These are phyloP conservation scores for Dictyostelium brefeldianum DNA, from an alignment of 78 protist species.

Conservation along the genomic window DNA sequence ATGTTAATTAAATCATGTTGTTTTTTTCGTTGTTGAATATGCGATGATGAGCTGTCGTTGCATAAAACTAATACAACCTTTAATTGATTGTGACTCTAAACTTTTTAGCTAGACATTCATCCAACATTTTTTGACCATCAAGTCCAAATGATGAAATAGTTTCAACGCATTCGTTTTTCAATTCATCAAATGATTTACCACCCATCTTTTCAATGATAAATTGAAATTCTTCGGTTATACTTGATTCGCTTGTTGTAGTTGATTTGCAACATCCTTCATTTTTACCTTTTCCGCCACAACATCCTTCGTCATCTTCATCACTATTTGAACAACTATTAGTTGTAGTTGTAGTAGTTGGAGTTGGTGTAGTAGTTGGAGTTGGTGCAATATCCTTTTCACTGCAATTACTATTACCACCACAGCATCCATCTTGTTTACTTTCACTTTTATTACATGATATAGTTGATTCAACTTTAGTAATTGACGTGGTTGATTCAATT, in stretches of 20 bases:
- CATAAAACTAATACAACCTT: not conserved
- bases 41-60: too few relatives aligned
- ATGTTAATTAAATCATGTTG: not conserved
- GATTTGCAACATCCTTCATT: conserved; percentile 18
- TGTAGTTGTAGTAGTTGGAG: too few relatives aligned
- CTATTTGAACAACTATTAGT: not conserved
- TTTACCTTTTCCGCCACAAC: not conserved
- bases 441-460: conserved; percentile 6
- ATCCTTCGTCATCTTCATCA: not conserved
- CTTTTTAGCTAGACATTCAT: not conserved
- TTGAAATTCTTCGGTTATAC: not conserved
- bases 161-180: conserved; percentile 10
- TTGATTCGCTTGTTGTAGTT: not conserved
- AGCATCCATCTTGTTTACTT: not conserved
- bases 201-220: not conserved
- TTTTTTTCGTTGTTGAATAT: not conserved
- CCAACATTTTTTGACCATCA: conserved; percentile 15
- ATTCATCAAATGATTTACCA: not conserved
- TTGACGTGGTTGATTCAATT: not conserved
- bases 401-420: not conserved
- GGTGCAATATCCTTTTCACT: not conserved
- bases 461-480: too few relatives aligned
- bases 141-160: conserved; percentile 21
- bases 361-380: not conserved
- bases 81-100: conserved; percentile 19